phyloP scores from a whole-genome alignment of 768 basidiomycete species.

The Peribolospora kevripleyi region DNA sequence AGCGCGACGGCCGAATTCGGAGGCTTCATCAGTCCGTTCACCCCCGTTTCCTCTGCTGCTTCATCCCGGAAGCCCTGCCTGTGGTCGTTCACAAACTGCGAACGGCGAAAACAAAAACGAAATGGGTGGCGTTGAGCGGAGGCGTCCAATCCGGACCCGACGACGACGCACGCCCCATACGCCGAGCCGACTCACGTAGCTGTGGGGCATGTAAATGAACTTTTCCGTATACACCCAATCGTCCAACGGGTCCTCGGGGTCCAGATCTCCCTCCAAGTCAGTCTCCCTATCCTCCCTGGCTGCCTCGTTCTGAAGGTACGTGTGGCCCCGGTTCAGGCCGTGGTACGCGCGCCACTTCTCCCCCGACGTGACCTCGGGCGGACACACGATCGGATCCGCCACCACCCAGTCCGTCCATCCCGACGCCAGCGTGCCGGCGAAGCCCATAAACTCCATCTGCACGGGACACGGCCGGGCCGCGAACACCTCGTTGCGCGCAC shows the following conservation, averaged over 20 bases:
- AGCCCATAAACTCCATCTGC: constrained; percentile 30
- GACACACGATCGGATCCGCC: constrained; percentile 26
- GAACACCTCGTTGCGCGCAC: constrained; percentile 30
- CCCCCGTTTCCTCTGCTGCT: not conserved
- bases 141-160: too few relatives aligned
- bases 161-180: too few relatives aligned
- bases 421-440: constrained; percentile 27
- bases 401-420: constrained; percentile 15
- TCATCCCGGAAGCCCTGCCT: constrained; percentile 25
- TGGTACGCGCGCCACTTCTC: constrained; percentile 6
- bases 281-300: not conserved
- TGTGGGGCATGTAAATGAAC: constrained; percentile 12
- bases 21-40: not conserved
- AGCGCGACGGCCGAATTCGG: not conserved
- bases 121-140: too few relatives aligned
- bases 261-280: constrained; percentile 20
- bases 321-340: constrained; percentile 18
- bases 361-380: constrained; percentile 13
- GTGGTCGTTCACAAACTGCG: constrained; percentile 27
- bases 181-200: constrained; percentile 2
- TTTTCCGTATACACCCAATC: constrained; percentile 24
- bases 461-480: constrained; percentile 29
- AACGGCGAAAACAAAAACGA: too few relatives aligned
- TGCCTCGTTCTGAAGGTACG: not conserved
- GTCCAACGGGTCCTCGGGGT: constrained; percentile 23